Evolutionary conservation across 139 green algal species (phyloP), one percentile per base, ranked within the genome.

Genomic region (Coelastrella sp.): DNA sequence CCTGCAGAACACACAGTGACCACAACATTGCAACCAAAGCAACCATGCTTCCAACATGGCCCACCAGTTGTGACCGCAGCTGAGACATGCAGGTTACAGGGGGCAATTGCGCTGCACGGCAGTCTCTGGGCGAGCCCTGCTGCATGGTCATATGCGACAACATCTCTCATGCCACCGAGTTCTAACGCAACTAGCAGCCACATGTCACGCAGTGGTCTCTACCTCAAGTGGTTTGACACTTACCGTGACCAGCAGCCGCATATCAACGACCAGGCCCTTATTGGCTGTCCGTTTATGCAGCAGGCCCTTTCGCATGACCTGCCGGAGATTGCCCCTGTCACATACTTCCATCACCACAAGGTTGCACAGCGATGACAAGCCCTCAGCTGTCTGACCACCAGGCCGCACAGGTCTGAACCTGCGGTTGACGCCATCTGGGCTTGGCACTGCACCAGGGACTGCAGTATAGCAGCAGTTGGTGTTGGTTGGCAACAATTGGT

Each of bases 301-400:
- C 85, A 90, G 74, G 7, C 85, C 85, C 14, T 60, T 61, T 20
- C 85, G 57, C 58, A 90, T 90, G 5, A 57, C 57, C 19, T 74
- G 56, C 57, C 71, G 58, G 54, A 89, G 58, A 61, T 81, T 89
- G 57, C 85, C 85, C 56, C 32, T 57, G 17, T 89, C 85, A 73
- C 85, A 89, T 5, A 89, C 71, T 23, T 90, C 85, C 83, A 88
- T 88, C 4, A 88, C 83, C 54, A 88, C 68, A 20, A 88, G 60
- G 83, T 88, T 88, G 57, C 83, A 88, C 6, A 88, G 54, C 10
- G 81, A 78, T 17, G 80, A 75, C 10, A 17, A 23, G 6, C 59
- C 80, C 22, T 80, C 74, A 14, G 22, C 22, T 58, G 7, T 22
- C 8, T 86, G 80, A 58, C 59, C 7, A 58, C 47, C 7, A n/a